Conservation (phyloP, 768 basidiomycete species). For the Peribolospora kevripleyi region DNA sequence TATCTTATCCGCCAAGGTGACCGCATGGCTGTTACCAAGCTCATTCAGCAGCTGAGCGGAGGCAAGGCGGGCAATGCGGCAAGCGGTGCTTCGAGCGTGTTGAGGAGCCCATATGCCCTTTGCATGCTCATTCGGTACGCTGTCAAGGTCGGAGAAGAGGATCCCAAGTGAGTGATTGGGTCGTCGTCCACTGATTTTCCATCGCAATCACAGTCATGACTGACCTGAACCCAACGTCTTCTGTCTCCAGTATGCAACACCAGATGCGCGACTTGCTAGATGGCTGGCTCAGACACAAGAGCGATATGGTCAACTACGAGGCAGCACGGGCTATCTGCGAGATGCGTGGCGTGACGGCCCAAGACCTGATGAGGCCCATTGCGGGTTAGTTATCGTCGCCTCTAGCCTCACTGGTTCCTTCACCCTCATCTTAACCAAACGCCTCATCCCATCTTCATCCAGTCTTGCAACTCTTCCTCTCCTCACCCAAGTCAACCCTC, state of each 20-base stretch:
- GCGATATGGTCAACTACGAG: constrained; percentile 99
- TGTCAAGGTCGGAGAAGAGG: constrained; percentile 96
- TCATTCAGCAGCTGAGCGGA: constrained; percentile 70
- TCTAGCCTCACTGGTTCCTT: not conserved
- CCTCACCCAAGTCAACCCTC: constrained; percentile 77
- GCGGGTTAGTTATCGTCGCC: constrained; percentile 34
- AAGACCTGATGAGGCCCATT: constrained; percentile 65
- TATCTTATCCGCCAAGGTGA: constrained; percentile 93
- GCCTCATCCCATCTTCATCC: not conserved
- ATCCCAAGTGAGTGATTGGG: constrained; percentile 58
- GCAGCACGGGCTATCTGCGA: constrained; percentile 94
- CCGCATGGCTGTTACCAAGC: constrained; percentile 95
- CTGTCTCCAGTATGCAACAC: constrained; percentile 42
- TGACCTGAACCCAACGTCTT: not conserved
- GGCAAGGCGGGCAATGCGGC: constrained; percentile 43
- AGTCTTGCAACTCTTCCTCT: constrained; percentile 89
- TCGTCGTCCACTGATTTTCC: not conserved
- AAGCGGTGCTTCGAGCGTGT: constrained; percentile 50
- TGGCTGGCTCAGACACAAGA: constrained; percentile 89
- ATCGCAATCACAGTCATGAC: not conserved
- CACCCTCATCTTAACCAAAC: not conserved
- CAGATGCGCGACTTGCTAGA: constrained; percentile 87
- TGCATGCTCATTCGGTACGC: constrained; percentile 98
- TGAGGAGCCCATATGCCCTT: constrained; percentile 89
- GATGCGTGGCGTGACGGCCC: constrained; percentile 55